Base-by-base conservation (phyloP, 495 filamentous ascomycete genomes). In the Daldinia loculata region DNA sequence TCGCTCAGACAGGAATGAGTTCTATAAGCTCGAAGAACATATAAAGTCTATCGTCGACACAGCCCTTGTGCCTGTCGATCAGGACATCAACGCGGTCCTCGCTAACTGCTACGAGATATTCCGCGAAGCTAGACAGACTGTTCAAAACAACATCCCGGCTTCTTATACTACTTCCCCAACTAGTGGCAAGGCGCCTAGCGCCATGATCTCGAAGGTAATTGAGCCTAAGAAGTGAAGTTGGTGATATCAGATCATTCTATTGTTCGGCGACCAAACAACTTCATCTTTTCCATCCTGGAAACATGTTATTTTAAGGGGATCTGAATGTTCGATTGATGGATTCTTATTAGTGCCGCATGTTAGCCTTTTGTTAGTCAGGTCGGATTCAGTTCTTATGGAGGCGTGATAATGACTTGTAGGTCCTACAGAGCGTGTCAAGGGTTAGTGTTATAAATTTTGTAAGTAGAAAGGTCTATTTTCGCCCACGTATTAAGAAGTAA, bases 21-120 rank as follows among this genome's bases (percentile, higher is more conserved):
- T 85, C 63, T 62, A 61, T 32, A 81, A 81, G 43, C 74, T 84
- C 24, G 80, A 83, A 67, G 83, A 84, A 55, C 79, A 77, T 61
- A 73, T 86, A 55, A 81, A 81, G 74, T 79, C 81, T 30, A 62
- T 84, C 14, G 75, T 84, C 34, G 82, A 84, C 64, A 82, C 81
- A 14, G 78, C 80, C 61, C 77, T 84, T 36, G 75, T 83, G 38
- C 79, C 81, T 15, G 70, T 57, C 0, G 69, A 70, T 8, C 76
- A 82, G 17, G 70, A 74, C 14, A 77, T 81, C 52, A 81, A 83
- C 64, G 78, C 81, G 5, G 75, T 79, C 0, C 68, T 84, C 50
- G 75, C 71, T 17, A 75, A 74, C 11, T 84, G 81, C 63, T 84
- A 77, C 53, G 67, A 69, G n/a, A 72, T 76, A 56, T 83, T 77